phyloP scores from a whole-genome alignment of 106 monocot species.

The Dendrobium catenatum region DNA sequence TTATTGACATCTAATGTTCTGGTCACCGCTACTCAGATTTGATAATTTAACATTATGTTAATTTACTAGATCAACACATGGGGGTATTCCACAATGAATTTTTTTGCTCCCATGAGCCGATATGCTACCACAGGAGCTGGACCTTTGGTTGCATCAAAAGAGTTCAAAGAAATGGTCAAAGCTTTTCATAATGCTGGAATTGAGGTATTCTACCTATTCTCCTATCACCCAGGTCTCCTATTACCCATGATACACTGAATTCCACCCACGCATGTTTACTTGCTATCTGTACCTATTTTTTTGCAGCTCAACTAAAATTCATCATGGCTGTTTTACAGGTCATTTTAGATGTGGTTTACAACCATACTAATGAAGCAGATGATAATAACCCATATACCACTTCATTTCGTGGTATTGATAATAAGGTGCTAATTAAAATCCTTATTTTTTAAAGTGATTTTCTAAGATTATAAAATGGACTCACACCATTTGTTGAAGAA shows the following conservation, averaged over 20 bases:
- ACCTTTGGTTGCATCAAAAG: slow-evolving; percentile 60
- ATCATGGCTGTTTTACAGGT: slow-evolving; percentile 39
- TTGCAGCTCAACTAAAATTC: slow-evolving; percentile 10
- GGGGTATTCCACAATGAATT: slow-evolving; percentile 97
- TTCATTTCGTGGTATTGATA: slow-evolving; percentile 99
- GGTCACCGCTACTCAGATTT: not conserved
- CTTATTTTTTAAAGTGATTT: not conserved
- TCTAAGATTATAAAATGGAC: not conserved
- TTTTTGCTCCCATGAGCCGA: slow-evolving; percentile 99
- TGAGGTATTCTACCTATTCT: slow-evolving; percentile 41
- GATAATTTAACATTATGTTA: not conserved
- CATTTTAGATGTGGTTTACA: slow-evolving; percentile 97
- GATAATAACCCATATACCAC: slow-evolving; percentile 73
- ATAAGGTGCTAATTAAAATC: slow-evolving; percentile 44
- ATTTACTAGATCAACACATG: slow-evolving; percentile 82
- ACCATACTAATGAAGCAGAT: slow-evolving; percentile 96
- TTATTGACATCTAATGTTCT: not conserved
- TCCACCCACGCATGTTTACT: not conserved
- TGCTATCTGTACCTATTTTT: not conserved
- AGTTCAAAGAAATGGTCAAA: slow-evolving; percentile 96
- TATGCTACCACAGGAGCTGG: slow-evolving; percentile 93
- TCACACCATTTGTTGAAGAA: not conserved
- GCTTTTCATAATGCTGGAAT: slow-evolving; percentile 93
- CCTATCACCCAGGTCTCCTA: not conserved
- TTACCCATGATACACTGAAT: not conserved